phyloP scores from a whole-genome alignment of 345 rosid genomes.

The Ceriops decandra region DNA sequence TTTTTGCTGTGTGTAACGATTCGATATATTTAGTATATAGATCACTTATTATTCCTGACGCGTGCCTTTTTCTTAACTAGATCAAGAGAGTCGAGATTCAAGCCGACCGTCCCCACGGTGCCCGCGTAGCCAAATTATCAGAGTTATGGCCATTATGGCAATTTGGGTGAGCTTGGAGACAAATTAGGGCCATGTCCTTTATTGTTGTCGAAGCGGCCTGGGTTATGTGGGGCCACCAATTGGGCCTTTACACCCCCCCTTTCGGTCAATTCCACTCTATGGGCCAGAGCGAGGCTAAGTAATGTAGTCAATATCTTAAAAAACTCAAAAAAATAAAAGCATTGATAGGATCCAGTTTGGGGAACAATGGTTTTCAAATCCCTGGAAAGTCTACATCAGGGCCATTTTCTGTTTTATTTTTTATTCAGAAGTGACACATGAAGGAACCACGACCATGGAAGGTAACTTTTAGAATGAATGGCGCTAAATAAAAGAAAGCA shows the following conservation, averaged over 20 bases:
- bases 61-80: no score
- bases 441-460: slow-evolving; percentile 19
- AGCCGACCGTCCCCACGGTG: not conserved
- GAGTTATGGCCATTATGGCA: not conserved
- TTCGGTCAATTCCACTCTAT: not conserved
- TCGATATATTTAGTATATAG: no score
- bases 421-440: not conserved
- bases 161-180: not conserved
- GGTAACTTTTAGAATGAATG: slow-evolving; percentile 16
- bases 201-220: not conserved
- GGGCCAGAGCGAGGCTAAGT: not conserved
- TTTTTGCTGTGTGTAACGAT: no score
- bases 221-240: slow-evolving; percentile 4
- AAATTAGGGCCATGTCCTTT: not conserved
- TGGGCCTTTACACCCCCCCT: not conserved
- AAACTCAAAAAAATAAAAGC: not conserved
- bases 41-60: no score
- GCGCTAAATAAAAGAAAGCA: slow-evolving; percentile 3
- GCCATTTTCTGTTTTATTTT: not conserved
- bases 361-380: not conserved
- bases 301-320: not conserved
- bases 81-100: not conserved
- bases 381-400: no score
- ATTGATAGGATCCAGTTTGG: not conserved
- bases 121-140: not conserved